These are phyloP conservation scores for Lentinula edodes DNA, from an alignment of 768 basidiomycete species.

Conservation along the genomic window DNA sequence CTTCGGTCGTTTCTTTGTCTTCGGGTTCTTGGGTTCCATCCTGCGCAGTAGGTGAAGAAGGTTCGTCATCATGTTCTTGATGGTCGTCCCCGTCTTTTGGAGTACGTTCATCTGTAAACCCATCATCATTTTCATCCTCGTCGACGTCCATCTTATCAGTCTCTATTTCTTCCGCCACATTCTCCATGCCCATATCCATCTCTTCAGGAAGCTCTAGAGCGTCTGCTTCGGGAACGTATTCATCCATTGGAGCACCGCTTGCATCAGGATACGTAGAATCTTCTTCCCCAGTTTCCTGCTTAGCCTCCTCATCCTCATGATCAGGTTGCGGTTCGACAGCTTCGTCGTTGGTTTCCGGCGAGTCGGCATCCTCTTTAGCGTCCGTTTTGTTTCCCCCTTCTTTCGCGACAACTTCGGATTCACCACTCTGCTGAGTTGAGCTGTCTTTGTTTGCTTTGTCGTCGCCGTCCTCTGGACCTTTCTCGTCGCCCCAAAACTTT, in stretches of 20 bases:
- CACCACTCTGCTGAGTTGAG: constrained; percentile 39
- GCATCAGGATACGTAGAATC: constrained; percentile 35
- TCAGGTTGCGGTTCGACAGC: constrained; percentile 21
- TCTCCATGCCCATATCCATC: constrained; percentile 51
- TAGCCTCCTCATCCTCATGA: constrained; percentile 12
- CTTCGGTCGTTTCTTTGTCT: constrained; percentile 7
- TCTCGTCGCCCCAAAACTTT: constrained; percentile 93
- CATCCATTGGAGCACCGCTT: constrained; percentile 67
- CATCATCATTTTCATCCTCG: constrained; percentile 24
- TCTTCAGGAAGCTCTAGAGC: constrained; percentile 89
- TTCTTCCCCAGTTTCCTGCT: constrained; percentile 25
- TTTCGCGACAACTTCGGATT: constrained; percentile 77
- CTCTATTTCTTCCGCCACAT: constrained; percentile 28
- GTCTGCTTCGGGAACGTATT: constrained; percentile 72
- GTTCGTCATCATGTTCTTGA: constrained; percentile 17
- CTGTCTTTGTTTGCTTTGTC: constrained; percentile 59
- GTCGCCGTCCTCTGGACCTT: constrained; percentile 48
- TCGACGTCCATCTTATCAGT: constrained; percentile 24
- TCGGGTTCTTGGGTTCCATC: constrained; percentile 4
- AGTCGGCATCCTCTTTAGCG: constrained; percentile 16
- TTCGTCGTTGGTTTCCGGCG: constrained; percentile 18
- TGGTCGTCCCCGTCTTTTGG: constrained; percentile 7
- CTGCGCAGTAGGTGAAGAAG: constrained; percentile 11
- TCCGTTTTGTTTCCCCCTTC: constrained; percentile 46
- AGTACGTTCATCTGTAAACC: constrained; percentile 13